phyloP scores from a whole-genome alignment of 2,329 filamentous ascomycete species.

The Sporothrix brunneoviolacea region DNA sequence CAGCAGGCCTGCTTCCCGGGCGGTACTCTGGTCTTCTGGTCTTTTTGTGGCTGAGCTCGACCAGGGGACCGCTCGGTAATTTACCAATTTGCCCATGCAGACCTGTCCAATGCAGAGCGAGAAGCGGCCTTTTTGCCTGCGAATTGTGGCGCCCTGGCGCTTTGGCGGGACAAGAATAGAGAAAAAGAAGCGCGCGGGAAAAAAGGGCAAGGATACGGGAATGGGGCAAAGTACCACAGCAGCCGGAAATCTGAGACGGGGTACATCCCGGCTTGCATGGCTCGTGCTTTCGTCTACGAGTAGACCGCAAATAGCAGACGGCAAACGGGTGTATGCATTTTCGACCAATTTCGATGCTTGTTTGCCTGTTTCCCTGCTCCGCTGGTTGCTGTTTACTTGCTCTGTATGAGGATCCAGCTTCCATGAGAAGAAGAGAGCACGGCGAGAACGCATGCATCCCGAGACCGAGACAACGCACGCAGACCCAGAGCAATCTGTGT shows the following conservation, averaged over 20 bases:
- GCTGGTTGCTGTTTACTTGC: too few relatives aligned
- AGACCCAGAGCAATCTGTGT: neutral
- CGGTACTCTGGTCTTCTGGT: too few relatives aligned
- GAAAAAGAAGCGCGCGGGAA: constrained; percentile 9
- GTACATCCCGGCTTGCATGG: too few relatives aligned
- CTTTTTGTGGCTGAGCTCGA: constrained; percentile 3
- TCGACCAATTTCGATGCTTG: too few relatives aligned
- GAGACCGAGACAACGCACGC: neutral
- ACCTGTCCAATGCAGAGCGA: neutral
- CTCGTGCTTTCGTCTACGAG: too few relatives aligned
- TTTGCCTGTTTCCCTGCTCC: too few relatives aligned
- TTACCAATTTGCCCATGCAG: neutral
- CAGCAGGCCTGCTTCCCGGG: too few relatives aligned
- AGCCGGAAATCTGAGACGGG: neutral
- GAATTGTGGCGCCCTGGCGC: neutral
- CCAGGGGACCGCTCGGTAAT: too few relatives aligned
- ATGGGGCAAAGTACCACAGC: neutral
- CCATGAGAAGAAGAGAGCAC: too few relatives aligned
- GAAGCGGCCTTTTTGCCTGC: neutral
- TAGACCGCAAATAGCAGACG: too few relatives aligned
- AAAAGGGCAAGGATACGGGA: neutral
- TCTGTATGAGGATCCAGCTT: too few relatives aligned
- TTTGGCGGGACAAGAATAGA: neutral
- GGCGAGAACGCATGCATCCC: neutral
- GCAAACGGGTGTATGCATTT: too few relatives aligned